phyloP scores from a whole-genome alignment of 352 stramenopile species.

The Pythium guiyangense region DNA sequence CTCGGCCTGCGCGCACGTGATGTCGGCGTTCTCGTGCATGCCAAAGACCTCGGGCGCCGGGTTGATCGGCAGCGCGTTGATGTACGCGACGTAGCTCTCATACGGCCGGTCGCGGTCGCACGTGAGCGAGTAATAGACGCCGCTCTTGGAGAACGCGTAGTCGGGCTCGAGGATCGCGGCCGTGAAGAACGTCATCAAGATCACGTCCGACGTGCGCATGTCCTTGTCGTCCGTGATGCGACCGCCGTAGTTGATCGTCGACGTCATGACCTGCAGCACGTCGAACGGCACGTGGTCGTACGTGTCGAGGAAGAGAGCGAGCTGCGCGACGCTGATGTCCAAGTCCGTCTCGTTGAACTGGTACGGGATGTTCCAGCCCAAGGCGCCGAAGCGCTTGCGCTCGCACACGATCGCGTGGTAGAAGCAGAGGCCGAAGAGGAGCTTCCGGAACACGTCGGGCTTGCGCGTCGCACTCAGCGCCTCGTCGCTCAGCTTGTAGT shows the following conservation, averaged over 20 bases:
- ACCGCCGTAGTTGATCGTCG: constrained; percentile 93
- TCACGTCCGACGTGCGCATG: constrained; percentile 87
- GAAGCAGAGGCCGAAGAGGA: constrained; percentile 92
- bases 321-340: constrained; percentile 82
- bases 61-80: constrained; percentile 89
- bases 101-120: constrained; percentile 64
- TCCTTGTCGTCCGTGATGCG: constrained; percentile 94
- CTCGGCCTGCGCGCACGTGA: constrained; percentile 89
- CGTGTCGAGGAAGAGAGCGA: constrained; percentile 87
- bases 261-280: constrained; percentile 91
- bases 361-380: constrained; percentile 97
- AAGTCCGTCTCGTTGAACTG: constrained; percentile 97
- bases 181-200: constrained; percentile 89
- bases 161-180: constrained; percentile 67
- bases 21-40: constrained; percentile 94
- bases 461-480: constrained; percentile 84
- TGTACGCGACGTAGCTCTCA: constrained; percentile 89
- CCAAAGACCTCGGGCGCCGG: constrained; percentile 91
- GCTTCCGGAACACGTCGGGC: constrained; percentile 89
- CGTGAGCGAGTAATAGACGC: constrained; percentile 84
- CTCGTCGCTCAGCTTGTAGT: constrained; percentile 92
- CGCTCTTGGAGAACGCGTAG: constrained; percentile 77
- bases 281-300: constrained; percentile 85
- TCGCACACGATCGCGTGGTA: constrained; percentile 92
- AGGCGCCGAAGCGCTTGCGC: constrained; percentile 91